These are phyloP conservation scores for Pascua sp. DNA, from an alignment of 1,284 basidiomycete genomes.

Conservation along the genomic window DNA sequence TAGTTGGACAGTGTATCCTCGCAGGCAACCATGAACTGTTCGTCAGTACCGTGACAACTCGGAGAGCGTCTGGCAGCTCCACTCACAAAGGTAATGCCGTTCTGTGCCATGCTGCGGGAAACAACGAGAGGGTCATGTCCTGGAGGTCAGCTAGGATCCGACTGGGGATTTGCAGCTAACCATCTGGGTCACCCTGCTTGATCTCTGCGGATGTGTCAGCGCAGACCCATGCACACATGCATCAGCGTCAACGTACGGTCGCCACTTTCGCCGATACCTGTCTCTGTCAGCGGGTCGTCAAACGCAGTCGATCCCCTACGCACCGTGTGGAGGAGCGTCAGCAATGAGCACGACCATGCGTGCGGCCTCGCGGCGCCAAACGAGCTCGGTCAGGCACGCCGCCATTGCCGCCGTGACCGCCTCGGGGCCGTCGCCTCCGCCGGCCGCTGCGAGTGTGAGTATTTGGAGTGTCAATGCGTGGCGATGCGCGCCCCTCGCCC, in stretches of 20 bases:
- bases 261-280: slow-evolving; percentile 46
- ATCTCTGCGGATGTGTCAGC: slow-evolving; percentile 56
- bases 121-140: slow-evolving; percentile 83
- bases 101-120: slow-evolving; percentile 81
- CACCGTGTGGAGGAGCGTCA: slow-evolving; percentile 91
- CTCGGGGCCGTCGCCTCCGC: slow-evolving; percentile 96
- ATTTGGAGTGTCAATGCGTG: not conserved
- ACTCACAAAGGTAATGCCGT: slow-evolving; percentile 82
- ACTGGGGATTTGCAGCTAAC: slow-evolving; percentile 16
- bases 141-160: slow-evolving; percentile 20
- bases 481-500: not conserved
- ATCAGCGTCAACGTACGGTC: slow-evolving; percentile 34
- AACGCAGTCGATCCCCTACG: slow-evolving; percentile 24
- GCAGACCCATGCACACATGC: not conserved
- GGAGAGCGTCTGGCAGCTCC: not conserved
- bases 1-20: slow-evolving; percentile 95
- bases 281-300: slow-evolving; percentile 7
- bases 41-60: slow-evolving; percentile 11
- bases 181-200: slow-evolving; percentile 86
- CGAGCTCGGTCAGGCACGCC: slow-evolving; percentile 73
- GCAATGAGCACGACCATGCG: slow-evolving; percentile 96
- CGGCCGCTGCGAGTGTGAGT: slow-evolving; percentile 66
- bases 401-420: slow-evolving; percentile 92
- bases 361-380: slow-evolving; percentile 84
- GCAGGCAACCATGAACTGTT: slow-evolving; percentile 93